Conservation (phyloP, 805 yeast species). For the Clavispora phyllophila region DNA sequence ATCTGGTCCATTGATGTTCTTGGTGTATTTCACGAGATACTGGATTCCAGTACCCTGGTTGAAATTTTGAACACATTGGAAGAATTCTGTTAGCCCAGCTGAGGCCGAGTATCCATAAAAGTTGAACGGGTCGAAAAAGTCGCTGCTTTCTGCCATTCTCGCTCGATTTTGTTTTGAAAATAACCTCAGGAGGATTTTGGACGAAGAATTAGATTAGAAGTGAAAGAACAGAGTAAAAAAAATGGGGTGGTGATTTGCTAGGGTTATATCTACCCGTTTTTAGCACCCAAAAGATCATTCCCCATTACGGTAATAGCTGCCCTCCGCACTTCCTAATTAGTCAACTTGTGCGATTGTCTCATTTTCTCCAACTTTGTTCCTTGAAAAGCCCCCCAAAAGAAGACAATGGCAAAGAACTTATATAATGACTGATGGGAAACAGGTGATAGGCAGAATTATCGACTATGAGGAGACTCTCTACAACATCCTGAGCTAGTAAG, state of each 20-base stretch:
- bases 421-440: too few relatives aligned
- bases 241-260: background rate
- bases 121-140: slow-evolving; percentile 9
- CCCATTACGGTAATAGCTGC: background rate
- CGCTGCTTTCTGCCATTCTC: background rate
- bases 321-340: background rate
- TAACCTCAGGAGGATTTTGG: background rate
- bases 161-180: background rate
- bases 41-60: slow-evolving; percentile 12
- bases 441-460: too few relatives aligned
- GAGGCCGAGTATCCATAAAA: slow-evolving; percentile 14
- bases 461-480: too few relatives aligned
- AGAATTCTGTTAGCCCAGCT: slow-evolving; percentile 11
- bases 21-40: slow-evolving; percentile 4
- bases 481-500: too few relatives aligned
- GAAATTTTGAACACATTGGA: slow-evolving; percentile 8
- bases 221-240: background rate
- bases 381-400: background rate
- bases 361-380: background rate
- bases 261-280: background rate
- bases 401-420: background rate
- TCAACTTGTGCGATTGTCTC: background rate
- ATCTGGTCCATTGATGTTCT: slow-evolving; percentile 9
- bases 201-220: background rate
- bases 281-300: background rate